Evolutionary conservation across 345 rosid species (phyloP), one percentile per base, ranked within the genome.

Genomic region (Barbarea vulgaris): DNA sequence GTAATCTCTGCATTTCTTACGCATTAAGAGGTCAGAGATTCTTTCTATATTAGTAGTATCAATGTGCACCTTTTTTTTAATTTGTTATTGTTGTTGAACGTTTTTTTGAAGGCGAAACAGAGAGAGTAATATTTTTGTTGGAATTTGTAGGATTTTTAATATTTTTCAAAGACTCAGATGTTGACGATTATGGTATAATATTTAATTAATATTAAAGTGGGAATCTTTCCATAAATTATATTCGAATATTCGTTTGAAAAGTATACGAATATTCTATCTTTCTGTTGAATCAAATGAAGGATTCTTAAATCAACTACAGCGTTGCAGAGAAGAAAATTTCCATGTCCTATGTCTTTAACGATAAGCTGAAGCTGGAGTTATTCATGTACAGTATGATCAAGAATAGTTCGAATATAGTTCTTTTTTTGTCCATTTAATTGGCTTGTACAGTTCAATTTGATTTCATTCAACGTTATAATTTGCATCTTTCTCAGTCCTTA

Each of bases 11-110:
- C 74, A 36, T 59, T 37, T 75, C 73, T 50, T 58, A 47, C 9
- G 58, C 31, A 36, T 27, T 18, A 59, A 48, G 74, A 75, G 79
- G 55, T 75, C 68, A 75, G 74, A 67, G 63, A 52, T 50, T 67
- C 47, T 65, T 36, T 64, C 63, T 50, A 58, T 67, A 75, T 39
- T 66, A 74, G 22, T 74, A 56, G 13, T n/a, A 48, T 58, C 9
- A 18, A 6, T 74, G 6, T 56, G 54, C 54, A 61, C 52, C 1
- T 22, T 54, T 30, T 37, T 37, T 53, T 28, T n/a, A n/a, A 9
- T 24, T 22, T 34, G 2, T 15, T 55, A 30, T 74, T 74, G 37
- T 64, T 66, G 24, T 50, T 67, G 33, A 36, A 57, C 30, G 46
- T 34, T 36, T 63, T 61, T 58, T 47, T 47, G 77, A 14, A 34